Evolutionary conservation across 495 filamentous ascomycete species (phyloP).

Genomic region (Neohortaea acidophila): DNA sequence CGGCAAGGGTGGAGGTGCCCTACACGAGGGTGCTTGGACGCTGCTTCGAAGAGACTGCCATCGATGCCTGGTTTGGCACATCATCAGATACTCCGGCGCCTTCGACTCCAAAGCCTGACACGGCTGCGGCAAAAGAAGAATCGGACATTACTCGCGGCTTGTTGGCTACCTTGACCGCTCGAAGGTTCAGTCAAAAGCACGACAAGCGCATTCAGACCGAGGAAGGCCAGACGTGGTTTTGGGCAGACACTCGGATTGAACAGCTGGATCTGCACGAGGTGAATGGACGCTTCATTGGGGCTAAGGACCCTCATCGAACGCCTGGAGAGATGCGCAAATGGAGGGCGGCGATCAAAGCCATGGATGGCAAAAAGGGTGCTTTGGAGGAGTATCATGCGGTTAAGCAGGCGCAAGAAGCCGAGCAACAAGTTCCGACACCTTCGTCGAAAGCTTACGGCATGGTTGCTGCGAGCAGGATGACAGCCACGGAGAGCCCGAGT

Average conservation of each 20-base stretch:
- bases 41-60: conserved; percentile 37
- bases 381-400: conserved; percentile 8
- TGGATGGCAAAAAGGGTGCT: conserved; percentile 10
- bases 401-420: conserved; percentile 3
- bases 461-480: conserved; percentile 3
- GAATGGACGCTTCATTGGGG: conserved; percentile 29
- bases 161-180: conserved; percentile 25
- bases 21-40: conserved; percentile 39
- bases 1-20: conserved; percentile 27
- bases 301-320: conserved; percentile 2
- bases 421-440: conserved; percentile 1
- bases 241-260: conserved; percentile 40
- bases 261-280: conserved; percentile 39
- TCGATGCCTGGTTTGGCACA: conserved; percentile 29
- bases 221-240: conserved; percentile 36
- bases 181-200: conserved; percentile 30
- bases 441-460: conserved; percentile 5
- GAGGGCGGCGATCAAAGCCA: conserved; percentile 7
- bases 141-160: conserved; percentile 23
- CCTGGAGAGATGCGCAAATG: conserved; percentile 2
- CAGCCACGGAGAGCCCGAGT: neutral
- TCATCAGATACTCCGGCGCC: neutral
- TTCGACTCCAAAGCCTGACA: conserved; percentile 2
- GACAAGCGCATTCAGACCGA: conserved; percentile 33
- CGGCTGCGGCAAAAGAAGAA: neutral